Conservation (phyloP, 208 protist genomes). For the Leishmania turanica region DNA sequence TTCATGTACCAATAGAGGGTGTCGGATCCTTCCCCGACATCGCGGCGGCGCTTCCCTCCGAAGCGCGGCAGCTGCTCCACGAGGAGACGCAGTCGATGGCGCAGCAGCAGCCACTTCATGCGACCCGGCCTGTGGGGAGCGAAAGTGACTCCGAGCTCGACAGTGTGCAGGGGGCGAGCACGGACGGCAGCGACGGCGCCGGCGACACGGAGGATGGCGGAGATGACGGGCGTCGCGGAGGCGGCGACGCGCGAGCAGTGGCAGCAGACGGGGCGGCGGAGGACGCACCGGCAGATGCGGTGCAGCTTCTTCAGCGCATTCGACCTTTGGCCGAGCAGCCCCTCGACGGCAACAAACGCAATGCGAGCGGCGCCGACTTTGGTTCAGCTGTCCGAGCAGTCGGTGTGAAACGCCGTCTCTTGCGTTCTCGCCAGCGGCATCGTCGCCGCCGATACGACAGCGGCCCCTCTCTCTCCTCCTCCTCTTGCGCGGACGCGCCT, state of each 20-base stretch:
- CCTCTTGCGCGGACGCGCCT: not conserved
- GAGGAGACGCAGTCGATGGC: slow-evolving; percentile 13
- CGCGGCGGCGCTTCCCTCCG: slow-evolving; percentile 13
- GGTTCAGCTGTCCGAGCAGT: not conserved
- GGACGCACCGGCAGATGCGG: slow-evolving; percentile 3
- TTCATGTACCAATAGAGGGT: slow-evolving; percentile 11
- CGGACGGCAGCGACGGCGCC: not conserved
- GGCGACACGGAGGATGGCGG: not conserved
- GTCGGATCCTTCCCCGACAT: slow-evolving; percentile 12
- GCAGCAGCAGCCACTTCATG: not conserved
- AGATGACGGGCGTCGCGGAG: not conserved
- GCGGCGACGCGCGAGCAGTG: not conserved
- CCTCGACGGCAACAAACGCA: not conserved
- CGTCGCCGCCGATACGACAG: not conserved
- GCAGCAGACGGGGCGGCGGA: not conserved
- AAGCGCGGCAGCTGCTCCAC: slow-evolving; percentile 19
- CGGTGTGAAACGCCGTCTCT: not conserved
- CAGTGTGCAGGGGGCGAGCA: not conserved
- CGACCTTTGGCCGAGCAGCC: not conserved
- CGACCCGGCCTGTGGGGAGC: not conserved
- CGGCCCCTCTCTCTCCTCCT: not conserved
- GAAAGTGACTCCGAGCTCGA: not conserved
- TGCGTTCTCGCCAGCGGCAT: not conserved
- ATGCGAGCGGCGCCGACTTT: not conserved
- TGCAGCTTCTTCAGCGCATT: slow-evolving; percentile 4